Conservation (phyloP, 768 basidiomycete genomes). For the Lepiota brunneoincarnata region DNA sequence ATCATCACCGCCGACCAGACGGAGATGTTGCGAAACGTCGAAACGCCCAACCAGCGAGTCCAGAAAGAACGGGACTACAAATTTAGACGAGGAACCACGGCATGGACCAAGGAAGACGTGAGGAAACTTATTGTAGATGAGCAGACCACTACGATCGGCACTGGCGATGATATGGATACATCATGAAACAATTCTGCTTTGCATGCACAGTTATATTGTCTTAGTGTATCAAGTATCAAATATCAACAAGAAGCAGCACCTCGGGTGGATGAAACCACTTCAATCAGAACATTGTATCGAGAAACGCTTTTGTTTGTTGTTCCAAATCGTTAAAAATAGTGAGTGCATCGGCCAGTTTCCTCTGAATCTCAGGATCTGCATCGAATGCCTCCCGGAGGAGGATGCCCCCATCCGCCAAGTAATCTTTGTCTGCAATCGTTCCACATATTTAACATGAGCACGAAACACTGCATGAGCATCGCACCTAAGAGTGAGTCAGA, state of each 20-base stretch:
- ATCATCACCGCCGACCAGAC: constrained; percentile 85
- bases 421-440: constrained; percentile 22
- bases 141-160: constrained; percentile 45
- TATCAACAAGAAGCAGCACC: not conserved
- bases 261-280: not conserved
- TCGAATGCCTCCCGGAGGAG: constrained; percentile 34
- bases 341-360: constrained; percentile 45
- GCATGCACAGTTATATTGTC: not conserved
- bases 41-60: constrained; percentile 85
- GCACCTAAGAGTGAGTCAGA: not conserved
- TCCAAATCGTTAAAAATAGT: constrained; percentile 42
- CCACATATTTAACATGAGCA: not conserved
- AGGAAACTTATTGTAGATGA: constrained; percentile 72
- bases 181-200: constrained; percentile 39
- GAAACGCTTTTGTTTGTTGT: constrained; percentile 32
- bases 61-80: constrained; percentile 69
- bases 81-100: constrained; percentile 87
- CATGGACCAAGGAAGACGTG: constrained; percentile 80
- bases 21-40: constrained; percentile 92
- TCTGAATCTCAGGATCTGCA: constrained; percentile 33
- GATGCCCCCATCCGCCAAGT: constrained; percentile 30
- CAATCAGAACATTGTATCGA: not conserved
- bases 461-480: not conserved
- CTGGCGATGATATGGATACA: constrained; percentile 79
- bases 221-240: too few species aligned